Evolutionary conservation across 257 asterid species (phyloP), one percentile per base, ranked within the genome.

Genomic region (Gardenia jasminoides): DNA sequence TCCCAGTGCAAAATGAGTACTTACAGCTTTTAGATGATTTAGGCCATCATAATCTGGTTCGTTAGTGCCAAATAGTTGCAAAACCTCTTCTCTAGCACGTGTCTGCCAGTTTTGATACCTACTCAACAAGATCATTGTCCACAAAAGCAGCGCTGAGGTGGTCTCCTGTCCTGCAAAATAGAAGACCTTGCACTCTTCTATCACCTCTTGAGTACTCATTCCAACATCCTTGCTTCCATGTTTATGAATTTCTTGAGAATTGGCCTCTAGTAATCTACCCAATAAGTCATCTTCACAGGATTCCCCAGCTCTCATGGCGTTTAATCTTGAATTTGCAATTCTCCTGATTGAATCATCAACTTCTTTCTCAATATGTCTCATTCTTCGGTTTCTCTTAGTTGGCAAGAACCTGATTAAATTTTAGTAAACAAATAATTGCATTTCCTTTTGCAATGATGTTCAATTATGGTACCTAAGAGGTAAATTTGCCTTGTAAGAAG

Each of bases 361-460:
- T 83, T 52, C 10, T 80, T 80, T 82, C 78, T 87, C 93, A 56
- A 78, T 81, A 6, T 71, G 78, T 54, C 52, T 79, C 87, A 83
- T 84, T 67, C 87, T 83, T 47, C 66, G 83, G 82, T 89, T 89
- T 26, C 85, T 85, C 56, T 76, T 83, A 0, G 86, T 88, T 24
- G 91, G 93, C 0, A 88, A 62, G n/a, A 52, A 85, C 16, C 88
- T 85, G 73, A 59, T 61, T 7, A 6, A 39, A 43, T 17, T 15
- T 7, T 61, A 22, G 30, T 26, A 16, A 67, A 15, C 41, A 36
- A 36, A 36, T 1, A 1, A 5, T 36, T 36, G 4, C 41, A 36
- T 36, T 36, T 5, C 41, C 41, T 36, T 36, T 36, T 36, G 4
- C 41, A 36, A 5, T 36, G 41, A 36, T 36, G 41, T 36, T 36